Conservation (phyloP, 768 basidiomycete species). For the Harrya chromipes region DNA sequence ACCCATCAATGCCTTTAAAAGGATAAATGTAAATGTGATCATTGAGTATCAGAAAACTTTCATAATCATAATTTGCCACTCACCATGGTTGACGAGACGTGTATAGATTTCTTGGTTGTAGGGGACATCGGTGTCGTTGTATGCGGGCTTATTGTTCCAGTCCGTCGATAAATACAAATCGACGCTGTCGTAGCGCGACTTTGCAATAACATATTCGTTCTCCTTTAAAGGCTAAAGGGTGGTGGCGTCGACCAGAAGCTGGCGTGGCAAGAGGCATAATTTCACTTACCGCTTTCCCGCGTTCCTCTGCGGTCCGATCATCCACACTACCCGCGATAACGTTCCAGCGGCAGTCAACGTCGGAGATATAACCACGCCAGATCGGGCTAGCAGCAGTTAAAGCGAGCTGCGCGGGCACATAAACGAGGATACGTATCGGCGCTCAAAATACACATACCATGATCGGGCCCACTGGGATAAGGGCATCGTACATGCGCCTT, state of each 20-base stretch:
- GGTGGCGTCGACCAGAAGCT: constrained; percentile 2
- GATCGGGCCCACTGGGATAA: constrained; percentile 93
- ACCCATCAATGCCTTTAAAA: constrained; percentile 71
- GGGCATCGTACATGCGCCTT: constrained; percentile 90
- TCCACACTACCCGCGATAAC: constrained; percentile 99
- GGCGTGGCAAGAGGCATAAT: constrained; percentile 4
- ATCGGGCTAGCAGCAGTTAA: constrained; percentile 92
- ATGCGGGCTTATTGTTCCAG: constrained; percentile 86
- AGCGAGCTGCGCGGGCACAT: constrained; percentile 64
- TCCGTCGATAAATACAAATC: constrained; percentile 89
- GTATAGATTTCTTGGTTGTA: constrained; percentile 73
- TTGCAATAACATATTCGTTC: constrained; percentile 78
- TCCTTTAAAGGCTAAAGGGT: constrained; percentile 66
- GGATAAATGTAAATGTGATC: neutral
- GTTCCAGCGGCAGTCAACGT: constrained; percentile 98
- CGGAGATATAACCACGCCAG: constrained; percentile 92
- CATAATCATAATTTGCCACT: constrained; percentile 11
- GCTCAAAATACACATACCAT: constrained; percentile 53
- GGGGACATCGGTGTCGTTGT: constrained; percentile 85
- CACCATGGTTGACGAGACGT: constrained; percentile 72
- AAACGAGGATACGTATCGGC: neutral
- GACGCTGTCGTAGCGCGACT: constrained; percentile 97
- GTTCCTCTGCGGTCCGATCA: constrained; percentile 93
- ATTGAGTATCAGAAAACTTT: neutral
- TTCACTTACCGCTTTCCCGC: constrained; percentile 68